These are phyloP conservation scores for Jaltomata sinuosa DNA, from an alignment of 257 asterid species.

Conservation along the genomic window DNA sequence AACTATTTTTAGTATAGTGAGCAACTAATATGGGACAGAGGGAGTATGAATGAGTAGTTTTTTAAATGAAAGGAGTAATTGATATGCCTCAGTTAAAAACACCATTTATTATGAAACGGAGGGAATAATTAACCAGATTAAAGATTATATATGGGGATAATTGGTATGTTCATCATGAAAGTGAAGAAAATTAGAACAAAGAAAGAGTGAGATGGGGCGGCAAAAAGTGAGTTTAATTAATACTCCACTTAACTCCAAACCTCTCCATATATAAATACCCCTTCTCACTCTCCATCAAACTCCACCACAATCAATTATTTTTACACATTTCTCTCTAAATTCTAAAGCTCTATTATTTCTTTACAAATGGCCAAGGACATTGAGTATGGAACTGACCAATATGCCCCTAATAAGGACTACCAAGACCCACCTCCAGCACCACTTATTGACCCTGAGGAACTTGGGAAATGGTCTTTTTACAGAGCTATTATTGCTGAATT, in stretches of 20 bases:
- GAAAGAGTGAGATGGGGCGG: background rate
- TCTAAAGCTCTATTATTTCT: background rate
- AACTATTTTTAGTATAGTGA: too few species aligned
- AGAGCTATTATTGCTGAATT: slow-evolving; percentile 64
- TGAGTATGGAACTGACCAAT: slow-evolving; percentile 17
- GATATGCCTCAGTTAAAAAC: too few species aligned
- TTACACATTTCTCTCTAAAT: background rate
- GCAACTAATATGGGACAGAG: too few species aligned
- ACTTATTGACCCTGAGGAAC: slow-evolving; percentile 46
- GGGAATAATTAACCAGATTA: too few species aligned
- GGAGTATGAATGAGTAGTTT: too few species aligned
- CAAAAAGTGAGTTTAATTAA: background rate
- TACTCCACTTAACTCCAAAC: background rate
- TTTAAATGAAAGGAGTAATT: too few species aligned
- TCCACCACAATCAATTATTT: background rate
- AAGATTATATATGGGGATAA: too few species aligned
- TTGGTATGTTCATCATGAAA: background rate
- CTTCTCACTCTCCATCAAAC: background rate
- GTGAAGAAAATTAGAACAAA: background rate
- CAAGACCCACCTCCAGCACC: slow-evolving; percentile 68
- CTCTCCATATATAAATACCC: background rate
- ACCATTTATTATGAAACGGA: too few species aligned
- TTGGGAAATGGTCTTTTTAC: slow-evolving; percentile 54
- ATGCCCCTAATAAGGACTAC: slow-evolving; percentile 35
- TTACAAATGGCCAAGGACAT: slow-evolving; percentile 39